Base-by-base conservation (phyloP, 352 stramenopile genomes). In the Phytopythium ostracodes region DNA sequence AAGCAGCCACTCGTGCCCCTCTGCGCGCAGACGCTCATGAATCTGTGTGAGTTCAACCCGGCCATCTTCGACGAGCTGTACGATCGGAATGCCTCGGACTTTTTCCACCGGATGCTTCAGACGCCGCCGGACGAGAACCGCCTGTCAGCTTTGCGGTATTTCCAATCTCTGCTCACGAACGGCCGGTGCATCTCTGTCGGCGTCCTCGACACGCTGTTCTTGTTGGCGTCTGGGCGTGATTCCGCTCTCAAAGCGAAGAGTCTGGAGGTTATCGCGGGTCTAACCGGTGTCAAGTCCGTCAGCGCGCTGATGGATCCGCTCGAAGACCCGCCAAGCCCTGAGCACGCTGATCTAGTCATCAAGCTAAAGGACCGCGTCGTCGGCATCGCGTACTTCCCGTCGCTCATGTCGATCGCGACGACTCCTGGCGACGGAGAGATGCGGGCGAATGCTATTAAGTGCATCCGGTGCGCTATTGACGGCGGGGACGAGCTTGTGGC, bases 81-180 rank as follows among this genome's bases (percentile, higher is more conserved):
- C 12, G 73, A 89, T 43, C 66, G 68, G 22, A 87, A 87, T 35
- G 77, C 82, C 4, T 91, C 77, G 0, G 84, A 91, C 17, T 91
- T 91, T 47, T 91, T 93, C 57, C 81, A 91, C 51, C 76, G 79
- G 2, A 63, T 93, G 29, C 62, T 93, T 7, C 84, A 91, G 64
- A 93, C 81, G 14, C 84, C 84, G 0, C 81, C 84, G 2, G 84
- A 93, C 31, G 81, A 91, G 36, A 93, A 91, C 55, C 76, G 81
- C 0, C 60, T 89, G 24, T 90, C 80, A 38, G 84, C 76, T 12
- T 66, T 93, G 8, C 81, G 78, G 10, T 93, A 90, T 66, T 93
- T 93, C 52, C 63, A 69, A 11, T 69, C 78, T 83, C 62, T 92
- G 6, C 67, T 90, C 36, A 71, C 88, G 29, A 89, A 76, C 52